Evolutionary conservation across 805 yeast genomes (phyloP), one percentile per base, ranked within the genome.

Genomic region (Ogataea naganishii): DNA sequence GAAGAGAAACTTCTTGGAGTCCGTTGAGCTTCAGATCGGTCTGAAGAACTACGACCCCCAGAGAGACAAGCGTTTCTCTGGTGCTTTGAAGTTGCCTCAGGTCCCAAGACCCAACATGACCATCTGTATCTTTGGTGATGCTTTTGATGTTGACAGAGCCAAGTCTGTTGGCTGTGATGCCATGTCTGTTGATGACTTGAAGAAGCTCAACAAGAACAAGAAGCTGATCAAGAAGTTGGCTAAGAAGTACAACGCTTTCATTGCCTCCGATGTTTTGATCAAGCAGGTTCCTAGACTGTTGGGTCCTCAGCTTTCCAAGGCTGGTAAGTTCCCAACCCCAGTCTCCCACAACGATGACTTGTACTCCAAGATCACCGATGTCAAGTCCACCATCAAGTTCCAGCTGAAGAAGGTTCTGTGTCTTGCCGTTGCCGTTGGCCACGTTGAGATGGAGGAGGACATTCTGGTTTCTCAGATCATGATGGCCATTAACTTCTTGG

Each of bases 21-120:
- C 99, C 69, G 88, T 92, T 60, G 99, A 92, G 76, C 78, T 92
- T 65, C 98, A 92, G 76, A 95, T 92, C 62, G 98, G 98, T 70
- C 80, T 92, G 58, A 92, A 92, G 88, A 92, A 92, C 95, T 92
- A 92, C 73, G 99, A 92, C 69, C 97, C 99, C 64, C 98, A 92
- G 78, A 88, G 98, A 84, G 99, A 92, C 74, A 92, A 92, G 88
- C 97, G 99, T 86, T 92, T 92, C 96, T 89, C 97, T 66, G 99
- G 99, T 75, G 62, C 97, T 63, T 80, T 92, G 73, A 92, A 80
- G 74, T 77, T 92, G 58, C 99, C 99, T 63, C 80, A 78, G 63
- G 95, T 94, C 51, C 98, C 98, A 75, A 94, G 99, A 80, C 99
- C 99, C 74, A 92, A 92, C 95, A 85, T 92, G 97, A 83, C 97